These are phyloP conservation scores for Monosporozyma unispora DNA, from an alignment of 805 yeast species.

Conservation along the genomic window DNA sequence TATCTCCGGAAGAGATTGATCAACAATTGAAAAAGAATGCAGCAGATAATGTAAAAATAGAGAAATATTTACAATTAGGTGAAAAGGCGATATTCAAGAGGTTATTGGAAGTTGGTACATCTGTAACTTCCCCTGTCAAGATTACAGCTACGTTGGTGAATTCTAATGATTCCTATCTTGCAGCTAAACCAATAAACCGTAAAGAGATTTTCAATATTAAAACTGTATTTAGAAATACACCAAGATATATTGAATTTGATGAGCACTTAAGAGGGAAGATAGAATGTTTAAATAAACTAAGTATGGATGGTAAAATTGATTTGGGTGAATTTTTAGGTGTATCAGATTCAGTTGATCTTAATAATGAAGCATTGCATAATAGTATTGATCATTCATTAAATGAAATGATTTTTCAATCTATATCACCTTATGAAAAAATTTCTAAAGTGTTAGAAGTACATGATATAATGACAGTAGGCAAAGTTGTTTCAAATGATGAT, in stretches of 20 bases:
- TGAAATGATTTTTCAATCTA: constrained; percentile 15
- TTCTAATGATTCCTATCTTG: not conserved
- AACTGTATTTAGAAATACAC: constrained; percentile 26
- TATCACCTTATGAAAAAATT: constrained; percentile 27
- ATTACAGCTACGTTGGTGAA: not conserved
- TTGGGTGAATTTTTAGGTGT: constrained; percentile 20
- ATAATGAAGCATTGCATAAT: constrained; percentile 7
- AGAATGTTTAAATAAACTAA: constrained; percentile 12
- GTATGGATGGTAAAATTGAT: constrained; percentile 16
- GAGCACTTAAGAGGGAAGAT: constrained; percentile 19
- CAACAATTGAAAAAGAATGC: constrained; percentile 22
- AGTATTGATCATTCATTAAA: constrained; percentile 13
- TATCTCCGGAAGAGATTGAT: constrained; percentile 27
- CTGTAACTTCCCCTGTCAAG: constrained; percentile 15
- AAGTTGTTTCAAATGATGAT: constrained; percentile 27
- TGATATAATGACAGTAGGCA: constrained; percentile 18
- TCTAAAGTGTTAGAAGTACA: constrained; percentile 21
- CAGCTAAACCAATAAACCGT: constrained; percentile 3
- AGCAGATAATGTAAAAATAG: constrained; percentile 19
- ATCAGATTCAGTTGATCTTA: constrained; percentile 8
- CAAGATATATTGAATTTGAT: constrained; percentile 26
- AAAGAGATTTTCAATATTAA: constrained; percentile 15
- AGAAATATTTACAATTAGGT: constrained; percentile 26
- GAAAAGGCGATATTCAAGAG: constrained; percentile 23
- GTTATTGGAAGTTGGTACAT: constrained; percentile 26